phyloP scores from a whole-genome alignment of 2,329 filamentous ascomycete genomes.

The Phaeosphaeriaceae sp. region DNA sequence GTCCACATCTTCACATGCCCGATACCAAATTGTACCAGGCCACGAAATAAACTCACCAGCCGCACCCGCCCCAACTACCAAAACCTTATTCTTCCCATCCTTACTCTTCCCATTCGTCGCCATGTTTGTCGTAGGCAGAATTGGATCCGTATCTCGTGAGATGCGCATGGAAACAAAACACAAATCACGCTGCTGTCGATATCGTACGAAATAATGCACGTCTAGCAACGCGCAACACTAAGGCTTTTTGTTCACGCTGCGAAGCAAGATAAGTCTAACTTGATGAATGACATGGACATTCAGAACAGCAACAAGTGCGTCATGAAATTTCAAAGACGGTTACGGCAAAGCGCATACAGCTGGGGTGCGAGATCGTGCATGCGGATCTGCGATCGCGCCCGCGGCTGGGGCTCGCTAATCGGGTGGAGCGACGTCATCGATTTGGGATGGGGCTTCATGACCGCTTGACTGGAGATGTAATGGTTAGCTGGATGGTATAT shows the following conservation, averaged over 20 bases:
- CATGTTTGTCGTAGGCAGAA: slow-evolving; percentile 44
- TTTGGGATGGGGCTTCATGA: slow-evolving; percentile 5
- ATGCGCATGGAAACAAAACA: slow-evolving; percentile 28
- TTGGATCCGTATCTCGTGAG: slow-evolving; percentile 35
- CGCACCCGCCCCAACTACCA: slow-evolving; percentile 51
- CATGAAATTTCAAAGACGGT: slow-evolving; percentile 37
- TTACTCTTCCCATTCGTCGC: slow-evolving; percentile 30
- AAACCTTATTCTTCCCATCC: slow-evolving; percentile 42
- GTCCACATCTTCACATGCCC: background rate
- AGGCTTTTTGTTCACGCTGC: slow-evolving; percentile 16
- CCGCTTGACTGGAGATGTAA: slow-evolving; percentile 8
- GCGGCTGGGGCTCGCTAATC: background rate
- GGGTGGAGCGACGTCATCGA: slow-evolving; percentile 15
- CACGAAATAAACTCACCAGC: slow-evolving; percentile 40
- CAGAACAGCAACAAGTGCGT: slow-evolving; percentile 24
- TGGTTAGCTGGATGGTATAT: background rate
- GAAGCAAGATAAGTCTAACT: slow-evolving; percentile 12
- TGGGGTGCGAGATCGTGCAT: slow-evolving; percentile 10
- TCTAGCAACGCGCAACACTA: background rate
- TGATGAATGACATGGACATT: slow-evolving; percentile 15
- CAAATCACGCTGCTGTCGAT: too few species aligned
- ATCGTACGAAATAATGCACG: too few species aligned
- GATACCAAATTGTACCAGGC: too few species aligned
- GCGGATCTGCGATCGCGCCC: background rate
- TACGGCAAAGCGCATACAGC: slow-evolving; percentile 14